Base-by-base conservation (phyloP, 305 asterid genomes). In the Lippia alba region DNA sequence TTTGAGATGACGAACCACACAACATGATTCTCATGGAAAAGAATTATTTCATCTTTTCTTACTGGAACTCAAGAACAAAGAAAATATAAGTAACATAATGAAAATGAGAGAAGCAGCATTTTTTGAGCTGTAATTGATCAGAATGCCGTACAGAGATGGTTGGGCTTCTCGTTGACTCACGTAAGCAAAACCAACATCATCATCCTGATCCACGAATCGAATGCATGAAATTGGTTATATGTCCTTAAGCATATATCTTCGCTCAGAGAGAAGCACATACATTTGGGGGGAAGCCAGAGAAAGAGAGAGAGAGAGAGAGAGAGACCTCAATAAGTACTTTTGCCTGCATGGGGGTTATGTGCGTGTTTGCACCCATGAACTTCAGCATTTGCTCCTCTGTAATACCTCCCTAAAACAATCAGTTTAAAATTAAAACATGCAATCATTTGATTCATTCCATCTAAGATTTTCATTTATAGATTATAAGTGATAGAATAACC, bases 311-410 rank as follows among this genome's bases (percentile, higher is more conserved):
- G 59, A 39, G 12, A 58, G 32, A 64, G 59, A 56, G 41, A 71
- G 58, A 66, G 71, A 88, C 99, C 99, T 94, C 97, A 33, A 94
- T 84, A 76, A 94, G 93, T 67, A 7, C 63, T 75, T 88, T 91
- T 10, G 96, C 97, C 74, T 90, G 97, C 70, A 77, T 61, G 51
- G 97, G 89, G 64, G 86, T 83, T 77, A 91, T 69, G 63, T 79
- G 79, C 6, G 92, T 87, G 81, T 92, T 87, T 71, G 96, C 99
- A 56, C 99, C 99, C 95, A 94, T 88, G 81, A 81, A 91, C 76
- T 76, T 85, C 82, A 94, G 84, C 99, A 94, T 91, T 88, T 94
- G 99, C 80, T 94, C 99, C 81, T 94, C 99, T 8, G 99, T 94
- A 62, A 94, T 85, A 55, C 99, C 97, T 63, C 97, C 99, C 99